Evolutionary conservation across 106 monocot genomes (phyloP), one percentile per base, ranked within the genome.

Genomic region (Dendrobium catenatum): DNA sequence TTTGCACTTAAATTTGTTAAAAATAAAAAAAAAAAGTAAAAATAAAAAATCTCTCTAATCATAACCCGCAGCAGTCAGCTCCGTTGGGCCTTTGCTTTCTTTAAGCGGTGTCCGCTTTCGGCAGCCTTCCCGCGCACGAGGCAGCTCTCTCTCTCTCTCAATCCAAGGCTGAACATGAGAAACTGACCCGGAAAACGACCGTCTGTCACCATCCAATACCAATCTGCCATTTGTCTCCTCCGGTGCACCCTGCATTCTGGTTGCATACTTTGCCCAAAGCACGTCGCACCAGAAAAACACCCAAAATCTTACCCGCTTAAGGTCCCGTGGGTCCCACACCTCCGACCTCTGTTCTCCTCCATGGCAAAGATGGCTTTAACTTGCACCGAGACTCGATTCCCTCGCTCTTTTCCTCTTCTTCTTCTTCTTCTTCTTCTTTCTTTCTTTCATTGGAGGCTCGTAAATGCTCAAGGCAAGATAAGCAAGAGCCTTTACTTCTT

Each of bases 91-190:
- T 51, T 51, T 51, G 15, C 15, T 51, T 51, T 51, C 46, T 46
- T 6, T 51, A 51, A 13, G 13, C 3, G 13, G 51, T 15, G 51
- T 51, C 15, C 74, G 42, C 74, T 74, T 74, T 74, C 19, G 18
- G 74, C 74, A 74, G 74, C 74, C 74, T 74, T 74, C 43, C 42
- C 43, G 74, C 43, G 74, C 74, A 74, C 74, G 41, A 42, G 74
- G 74, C 41, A 74, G 6, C 40, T 0, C 42, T 6, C 42, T 18
- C 41, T 29, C 37, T 73, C 43, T 19, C 74, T 19, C 74, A 42
- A 18, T 22, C 40, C 33, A 16, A 33, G 4, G 4, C 40, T 17
- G 1, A 33, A 29, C 10, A 2, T 8, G 40, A 5, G 10, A 66
- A n/a, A 66, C 1, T 68, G 29, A 4, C 11, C 29, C 22, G 3